Base-by-base conservation (phyloP, 495 filamentous ascomycete species). In the Letharia columbiana region DNA sequence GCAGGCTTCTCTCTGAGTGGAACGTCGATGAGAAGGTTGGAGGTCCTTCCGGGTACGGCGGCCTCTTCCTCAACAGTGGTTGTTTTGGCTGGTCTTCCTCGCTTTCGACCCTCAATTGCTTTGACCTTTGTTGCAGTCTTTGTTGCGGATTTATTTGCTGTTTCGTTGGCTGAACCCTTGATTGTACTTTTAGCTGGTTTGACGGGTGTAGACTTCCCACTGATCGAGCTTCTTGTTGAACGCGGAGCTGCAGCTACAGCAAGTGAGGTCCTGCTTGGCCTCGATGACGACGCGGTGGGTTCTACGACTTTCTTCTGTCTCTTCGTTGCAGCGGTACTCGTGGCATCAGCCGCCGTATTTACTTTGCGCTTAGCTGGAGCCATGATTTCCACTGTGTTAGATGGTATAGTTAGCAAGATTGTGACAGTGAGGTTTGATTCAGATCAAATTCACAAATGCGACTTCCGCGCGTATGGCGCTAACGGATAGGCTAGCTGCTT, bases 271-370 rank as follows among this genome's bases (percentile, higher is more conserved):
- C 71, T 61, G 37, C 63, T 67, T 15, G 69, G 71, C 28, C 71
- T 67, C 37, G 64, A 64, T 33, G 71, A 68, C 50, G 70, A 59
- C 33, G 69, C 71, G 12, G 71, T 72, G 57, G 69, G 40, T 47
- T 61, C 40, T 60, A 63, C 47, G 39, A n/a, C 49, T 67, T 66
- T 71, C 40, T 67, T 64, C 11, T 47, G 63, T 47, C 56, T 39
- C 47, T 45, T 65, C 12, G 57, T 60, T 60, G 63, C 11, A 65
- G 31, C 31, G 28, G 44, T 35, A 23, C 54, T 23, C 41, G 54
- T 50, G 28, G n/a, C 31, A 23, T 65, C 63, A 3, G 52, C 42
- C 10, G 45, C 33, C 35, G 33, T 39, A 18, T 50, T 58, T 9
- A n/a, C 63, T 18, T 65, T 65, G 31, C 63, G 63, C 35, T 65